Base-by-base conservation (phyloP, 2,329 filamentous ascomycete species). In the Aspergillus flavus region DNA sequence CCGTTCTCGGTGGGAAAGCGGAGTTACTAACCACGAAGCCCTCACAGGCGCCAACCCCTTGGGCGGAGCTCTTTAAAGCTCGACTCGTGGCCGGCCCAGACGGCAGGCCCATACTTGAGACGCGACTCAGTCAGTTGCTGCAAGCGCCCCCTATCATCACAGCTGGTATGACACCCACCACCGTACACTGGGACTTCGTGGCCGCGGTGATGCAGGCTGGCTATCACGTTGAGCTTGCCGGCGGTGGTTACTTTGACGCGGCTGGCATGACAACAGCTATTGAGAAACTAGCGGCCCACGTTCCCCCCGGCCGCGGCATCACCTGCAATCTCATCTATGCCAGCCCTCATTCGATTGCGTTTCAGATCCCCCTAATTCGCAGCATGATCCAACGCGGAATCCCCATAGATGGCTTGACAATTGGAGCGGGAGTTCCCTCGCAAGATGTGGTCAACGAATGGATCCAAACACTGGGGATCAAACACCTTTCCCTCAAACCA, bases 401-500 rank as follows among this genome's bases (percentile, higher is more conserved):
- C 6, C 91, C 92, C 0, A 95, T 97, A 61, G 92, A 96, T 74
- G 93, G 93, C 71, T 84, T 97, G 48, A 95, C 93, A 30, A 96
- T 97, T 67, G 94, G 94, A 75, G 94, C 93, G 23, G 94, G 94
- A 82, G 93, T 97, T 11, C 94, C 94, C 6, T 97, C 94, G 0
- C 92, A 96, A 61, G 94, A 97, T 76, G 91, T 97, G 63, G 93
- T 93, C 23, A 91, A 95, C 72, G 92, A 96, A 75, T 97, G 97
- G 79, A 97, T 97, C 69, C 87, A 94, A 79, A 98, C 94, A 0
- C 85, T 97, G 12, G 93, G 93, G 12, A 85, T 97, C 64, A 96
- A 96, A 83, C 93, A 97, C 78, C 96, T 97, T 70, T 85, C 89
- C 32, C 96, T 97, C 86, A 97, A 97, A 84, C 94, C 94, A 34